Evolutionary conservation across 2,329 filamentous ascomycete genomes (phyloP), one percentile per base, ranked within the genome.

Genomic region (Paraphoma sp.): DNA sequence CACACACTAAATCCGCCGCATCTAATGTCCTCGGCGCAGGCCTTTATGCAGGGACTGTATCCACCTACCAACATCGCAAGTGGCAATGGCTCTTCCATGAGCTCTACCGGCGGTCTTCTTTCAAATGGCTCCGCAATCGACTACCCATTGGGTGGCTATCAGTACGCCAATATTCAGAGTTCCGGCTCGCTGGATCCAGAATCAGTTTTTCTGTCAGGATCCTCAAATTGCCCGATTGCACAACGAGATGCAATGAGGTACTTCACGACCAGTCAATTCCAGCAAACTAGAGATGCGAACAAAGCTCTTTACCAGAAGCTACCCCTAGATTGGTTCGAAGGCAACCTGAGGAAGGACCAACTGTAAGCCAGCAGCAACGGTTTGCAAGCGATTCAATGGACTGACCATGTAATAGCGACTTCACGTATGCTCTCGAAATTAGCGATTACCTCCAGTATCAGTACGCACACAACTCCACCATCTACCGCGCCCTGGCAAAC

Each of bases 21-120:
- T 52, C 77, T 80, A 2, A 68, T 81, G 33, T 81, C 81, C 1
- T 85, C 84, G 3, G 84, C 85, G 11, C 82, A 85, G 62, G 85
- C 86, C 2, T 87, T 87, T 64, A 80, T 88, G 78, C 85, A 87
- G 68, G 85, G 84, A 7, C 73, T 88, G 9, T 88, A 87, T 67
- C 86, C 86, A 33, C 84, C 85, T 1, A 70, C 73, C 46, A 67
- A 71, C 3, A 71, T 76, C 4, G 50, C 40, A n/a, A 72, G 63
- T 23, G 47, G 41, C 18, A 72, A 65, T 29, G 53, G 58, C 8
- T 67, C 58, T 36, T 36, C 33, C 33, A 9, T 61, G 56, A 8
- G 72, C 78, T 55, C 72, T 6, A 72, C 77, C n/a, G 78, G 75
- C 3, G 45, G 33, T 16, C 63, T 79, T 9, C 69, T 83, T 18